Percentiles rank a stretch among this genome's conserved stretches.
Evolutionary conservation across 305 asterid genomes (phyloP).

Genomic region (Fraxinus velutina): DNA sequence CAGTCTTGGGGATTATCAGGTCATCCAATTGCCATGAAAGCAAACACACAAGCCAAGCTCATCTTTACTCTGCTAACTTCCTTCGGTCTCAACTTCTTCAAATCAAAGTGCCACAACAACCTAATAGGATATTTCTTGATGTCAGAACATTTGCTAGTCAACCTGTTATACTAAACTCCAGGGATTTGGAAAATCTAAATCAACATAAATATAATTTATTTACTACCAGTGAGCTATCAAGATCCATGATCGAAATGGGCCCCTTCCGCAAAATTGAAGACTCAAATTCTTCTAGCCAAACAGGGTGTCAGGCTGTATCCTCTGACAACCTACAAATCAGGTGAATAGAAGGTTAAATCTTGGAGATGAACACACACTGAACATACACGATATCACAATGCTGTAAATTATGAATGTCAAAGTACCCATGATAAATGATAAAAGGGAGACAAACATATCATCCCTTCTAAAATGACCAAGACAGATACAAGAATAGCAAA

Average conservation of each 20-base stretch:
- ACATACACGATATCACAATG: background rate
- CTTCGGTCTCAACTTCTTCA: constrained; percentile 78
- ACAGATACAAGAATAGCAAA: background rate
- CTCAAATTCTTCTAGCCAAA: constrained; percentile 53
- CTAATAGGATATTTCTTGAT: constrained; percentile 34
- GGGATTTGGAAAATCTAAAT: background rate
- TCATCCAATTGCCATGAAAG: constrained; percentile 96
- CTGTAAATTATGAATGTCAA: background rate
- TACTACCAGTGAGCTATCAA: constrained; percentile 81
- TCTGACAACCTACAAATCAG: constrained; percentile 63
- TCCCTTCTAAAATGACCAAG: background rate
- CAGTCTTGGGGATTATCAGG: constrained; percentile 78
- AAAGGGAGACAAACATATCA: background rate
- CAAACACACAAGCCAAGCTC: constrained; percentile 86
- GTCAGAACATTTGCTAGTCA: constrained; percentile 8
- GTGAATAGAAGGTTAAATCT: constrained; percentile 9
- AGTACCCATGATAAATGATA: background rate
- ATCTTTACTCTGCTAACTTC: constrained; percentile 87
- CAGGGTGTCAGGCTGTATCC: constrained; percentile 96
- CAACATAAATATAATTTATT: background rate
- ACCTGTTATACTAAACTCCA: background rate
- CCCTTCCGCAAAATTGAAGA: constrained; percentile 64
- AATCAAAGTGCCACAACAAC: constrained; percentile 68
- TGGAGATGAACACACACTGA: background rate
- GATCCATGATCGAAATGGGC: constrained; percentile 83